Percentiles rank a stretch among this genome's conserved stretches.
Conservation (phyloP, 2,329 filamentous ascomycete species). For the Pyricularia sp. region DNA sequence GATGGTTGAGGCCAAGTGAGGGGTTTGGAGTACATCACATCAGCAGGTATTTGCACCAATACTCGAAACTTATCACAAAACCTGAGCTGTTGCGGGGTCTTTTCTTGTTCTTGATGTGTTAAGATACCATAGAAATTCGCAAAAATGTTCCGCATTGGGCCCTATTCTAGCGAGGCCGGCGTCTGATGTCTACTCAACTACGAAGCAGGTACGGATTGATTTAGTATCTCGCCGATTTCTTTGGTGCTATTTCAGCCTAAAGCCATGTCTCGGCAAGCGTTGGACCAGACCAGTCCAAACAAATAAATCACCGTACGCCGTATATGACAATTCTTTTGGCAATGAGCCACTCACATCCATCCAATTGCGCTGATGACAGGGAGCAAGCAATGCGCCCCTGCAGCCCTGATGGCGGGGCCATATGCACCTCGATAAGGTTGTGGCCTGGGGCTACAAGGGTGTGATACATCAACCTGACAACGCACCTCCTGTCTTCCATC, state of each 20-base stretch:
- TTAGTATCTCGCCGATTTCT: not conserved
- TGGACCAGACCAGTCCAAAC: not conserved
- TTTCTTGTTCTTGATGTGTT: not conserved
- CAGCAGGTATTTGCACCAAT: not conserved
- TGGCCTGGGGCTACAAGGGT: not conserved
- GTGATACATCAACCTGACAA: not conserved
- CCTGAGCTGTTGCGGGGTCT: not conserved
- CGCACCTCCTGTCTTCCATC: not conserved
- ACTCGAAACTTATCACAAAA: not conserved
- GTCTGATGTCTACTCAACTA: not conserved
- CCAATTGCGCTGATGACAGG: not conserved
- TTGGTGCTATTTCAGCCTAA: not conserved
- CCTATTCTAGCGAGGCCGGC: not conserved
- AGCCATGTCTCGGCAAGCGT: not conserved
- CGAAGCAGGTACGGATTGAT: not conserved
- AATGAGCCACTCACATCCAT: not conserved
- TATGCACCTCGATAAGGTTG: not conserved
- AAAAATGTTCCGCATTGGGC: not conserved
- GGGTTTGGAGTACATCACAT: not conserved
- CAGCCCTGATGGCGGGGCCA: not conserved
- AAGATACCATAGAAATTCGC: not conserved
- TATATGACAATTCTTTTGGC: not conserved
- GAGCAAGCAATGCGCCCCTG: not conserved
- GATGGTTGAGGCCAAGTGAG: not conserved
- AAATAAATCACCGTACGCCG: not conserved